Percentiles rank a stretch among this genome's conserved stretches.
Conservation (phyloP, 768 basidiomycete genomes). For the Pulveroboletus sp. region DNA sequence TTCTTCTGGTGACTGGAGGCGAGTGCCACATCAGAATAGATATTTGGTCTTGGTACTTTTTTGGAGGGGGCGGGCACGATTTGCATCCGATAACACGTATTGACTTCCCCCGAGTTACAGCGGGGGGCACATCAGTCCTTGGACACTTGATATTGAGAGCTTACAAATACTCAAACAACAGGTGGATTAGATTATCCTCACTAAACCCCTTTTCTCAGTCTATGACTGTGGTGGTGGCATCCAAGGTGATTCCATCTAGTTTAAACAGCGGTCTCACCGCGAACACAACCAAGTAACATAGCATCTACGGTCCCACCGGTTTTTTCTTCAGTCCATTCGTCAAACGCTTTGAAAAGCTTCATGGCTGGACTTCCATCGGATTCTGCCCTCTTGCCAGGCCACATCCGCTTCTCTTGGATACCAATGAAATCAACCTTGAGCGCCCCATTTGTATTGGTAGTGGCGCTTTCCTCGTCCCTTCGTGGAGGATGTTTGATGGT, state of each 20-base stretch:
- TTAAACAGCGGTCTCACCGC: constrained; percentile 48
- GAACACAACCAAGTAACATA: constrained; percentile 65
- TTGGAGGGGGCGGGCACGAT: too few species aligned
- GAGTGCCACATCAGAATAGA: too few species aligned
- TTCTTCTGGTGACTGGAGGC: not conserved
- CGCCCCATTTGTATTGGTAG: not conserved
- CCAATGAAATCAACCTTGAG: constrained; percentile 74
- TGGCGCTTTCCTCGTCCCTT: not conserved
- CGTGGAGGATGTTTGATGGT: constrained; percentile 49
- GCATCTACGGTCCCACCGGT: constrained; percentile 65
- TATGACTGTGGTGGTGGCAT: too few species aligned
- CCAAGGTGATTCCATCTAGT: not conserved
- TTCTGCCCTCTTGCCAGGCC: constrained; percentile 62
- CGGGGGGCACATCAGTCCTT: too few species aligned
- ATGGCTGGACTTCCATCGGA: constrained; percentile 55
- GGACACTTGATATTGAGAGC: too few species aligned
- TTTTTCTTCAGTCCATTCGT: constrained; percentile 65
- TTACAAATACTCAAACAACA: too few species aligned
- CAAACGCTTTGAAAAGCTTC: constrained; percentile 68
- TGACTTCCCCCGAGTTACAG: too few species aligned
- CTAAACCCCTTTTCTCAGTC: too few species aligned
- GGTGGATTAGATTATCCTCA: too few species aligned
- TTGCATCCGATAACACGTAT: too few species aligned
- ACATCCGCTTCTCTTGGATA: constrained; percentile 79
- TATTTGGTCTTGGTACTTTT: too few species aligned